Percentiles rank a stretch among this genome's conserved stretches.
phyloP scores from a whole-genome alignment of 192 early-diverging fungal species.

The Piromyces sp. region DNA sequence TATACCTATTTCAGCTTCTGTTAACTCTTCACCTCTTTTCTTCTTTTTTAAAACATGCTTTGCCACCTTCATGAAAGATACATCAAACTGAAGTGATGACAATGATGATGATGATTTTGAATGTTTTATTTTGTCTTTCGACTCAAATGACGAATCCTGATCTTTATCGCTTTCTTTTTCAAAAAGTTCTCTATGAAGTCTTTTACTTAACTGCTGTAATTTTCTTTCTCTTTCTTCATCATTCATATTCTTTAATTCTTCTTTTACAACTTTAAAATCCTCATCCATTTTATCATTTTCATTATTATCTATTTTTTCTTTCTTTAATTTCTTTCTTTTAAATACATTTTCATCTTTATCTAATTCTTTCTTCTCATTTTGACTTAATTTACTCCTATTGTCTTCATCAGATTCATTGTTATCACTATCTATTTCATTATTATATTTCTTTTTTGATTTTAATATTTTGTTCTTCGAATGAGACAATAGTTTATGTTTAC shows the following conservation, averaged over 20 bases:
- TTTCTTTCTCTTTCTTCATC: background rate
- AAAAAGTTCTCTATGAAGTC: background rate
- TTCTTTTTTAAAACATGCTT: background rate
- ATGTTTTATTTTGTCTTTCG: background rate
- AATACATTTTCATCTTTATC: background rate
- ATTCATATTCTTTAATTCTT: background rate
- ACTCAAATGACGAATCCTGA: background rate
- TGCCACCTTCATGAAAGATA: background rate
- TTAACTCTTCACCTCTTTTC: background rate
- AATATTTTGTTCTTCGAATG: background rate
- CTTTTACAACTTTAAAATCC: background rate
- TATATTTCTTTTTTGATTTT: background rate
- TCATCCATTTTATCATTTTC: background rate
- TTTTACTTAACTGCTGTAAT: background rate
- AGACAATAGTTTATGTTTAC: background rate
- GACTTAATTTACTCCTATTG: background rate
- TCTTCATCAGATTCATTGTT: background rate
- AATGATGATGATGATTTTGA: background rate
- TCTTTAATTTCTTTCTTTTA: background rate
- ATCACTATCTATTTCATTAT: background rate
- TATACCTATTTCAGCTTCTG: background rate
- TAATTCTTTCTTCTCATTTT: background rate
- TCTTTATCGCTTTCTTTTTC: background rate
- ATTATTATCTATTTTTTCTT: background rate
- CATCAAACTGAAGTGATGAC: background rate